Evolutionary conservation across 441 rosid species (phyloP), one percentile per base, ranked within the genome.

Genomic region (Arabidopsis lyrata): DNA sequence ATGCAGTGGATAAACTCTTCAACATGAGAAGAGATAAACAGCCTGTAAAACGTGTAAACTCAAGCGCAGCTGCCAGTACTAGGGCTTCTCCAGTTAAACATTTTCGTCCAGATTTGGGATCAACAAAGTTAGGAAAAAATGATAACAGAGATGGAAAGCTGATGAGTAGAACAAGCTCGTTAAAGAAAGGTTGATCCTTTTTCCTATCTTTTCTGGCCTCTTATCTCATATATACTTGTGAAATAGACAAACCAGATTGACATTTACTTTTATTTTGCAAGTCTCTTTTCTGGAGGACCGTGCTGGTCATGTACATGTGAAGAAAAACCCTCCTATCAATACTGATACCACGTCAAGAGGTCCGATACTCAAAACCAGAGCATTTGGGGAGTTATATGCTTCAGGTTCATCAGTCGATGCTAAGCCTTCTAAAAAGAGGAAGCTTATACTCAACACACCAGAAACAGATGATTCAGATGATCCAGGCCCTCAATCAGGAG

Each of bases 1-100:
- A 62, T 81, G 81, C 83, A 89, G 91, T 82, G 78, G 80, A 85
- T 50, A 54, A 60, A 27, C 80, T 80, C 72, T 85, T 86, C 76
- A 87, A 82, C 66, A 75, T 50, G 76, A 50, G 20, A 71, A 86
- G 48, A 45, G 77, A 36, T 62, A 72, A 77, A 42, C 69, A 59
- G 58, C 68, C 56, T 41, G n/a, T 35, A 15, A 65, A 34, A 41
- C 63, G 62, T 13, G 49, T 18, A 41, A 8, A 31, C 60, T 24
- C 77, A 57, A 59, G 24, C 50, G 41, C 68, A 71, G 77, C 62
- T 75, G 3, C 67, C 74, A 52, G 11, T 75, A 42, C 69, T 69
- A 41, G 57, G 24, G 9, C 13, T 32, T 36, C 24, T 70, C 53
- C 75, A 41, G 66, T 45, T 35, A 75, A 34, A 12, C 12, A 29